Evolutionary conservation across 2,329 filamentous ascomycete species (phyloP).

Genomic region (Rhynchosporium secalis): DNA sequence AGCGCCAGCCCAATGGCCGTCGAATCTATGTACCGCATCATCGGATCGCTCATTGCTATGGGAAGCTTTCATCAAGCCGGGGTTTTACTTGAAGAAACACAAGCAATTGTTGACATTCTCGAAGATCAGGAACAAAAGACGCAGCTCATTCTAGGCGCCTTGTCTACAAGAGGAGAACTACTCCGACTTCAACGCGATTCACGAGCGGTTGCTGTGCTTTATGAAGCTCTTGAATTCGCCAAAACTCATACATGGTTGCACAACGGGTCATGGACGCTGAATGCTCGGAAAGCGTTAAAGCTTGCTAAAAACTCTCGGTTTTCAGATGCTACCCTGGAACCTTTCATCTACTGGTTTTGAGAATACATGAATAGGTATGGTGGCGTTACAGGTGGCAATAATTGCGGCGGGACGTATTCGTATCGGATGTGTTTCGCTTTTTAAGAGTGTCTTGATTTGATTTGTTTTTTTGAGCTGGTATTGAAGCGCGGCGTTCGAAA

Average conservation of each 20-base stretch:
- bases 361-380: not conserved
- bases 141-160: not conserved
- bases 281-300: constrained; percentile 6
- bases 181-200: constrained; percentile 3
- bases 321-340: constrained; percentile 2
- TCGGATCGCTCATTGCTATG: constrained; percentile 9
- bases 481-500: constrained; percentile 3
- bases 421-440: not conserved
- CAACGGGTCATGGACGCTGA: constrained; percentile 7
- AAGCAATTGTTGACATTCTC: not conserved
- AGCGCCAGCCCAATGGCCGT: not conserved
- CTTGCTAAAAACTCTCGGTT: constrained; percentile 1
- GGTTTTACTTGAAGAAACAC: not conserved
- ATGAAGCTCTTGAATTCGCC: not conserved
- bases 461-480: not conserved
- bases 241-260: constrained; percentile 9
- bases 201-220: not conserved
- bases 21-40: not conserved
- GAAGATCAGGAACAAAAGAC: constrained; percentile 4
- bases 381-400: not conserved
- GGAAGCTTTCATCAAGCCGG: not conserved
- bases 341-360: constrained; percentile 15
- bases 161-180: constrained; percentile 9
- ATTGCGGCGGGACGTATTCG: not conserved
- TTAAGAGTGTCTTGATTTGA: not conserved